Percentiles rank a stretch among this genome's conserved stretches.
These are phyloP conservation scores for Suhomyces coccinellae DNA, from an alignment of 1,139 yeast species.

Conservation along the genomic window DNA sequence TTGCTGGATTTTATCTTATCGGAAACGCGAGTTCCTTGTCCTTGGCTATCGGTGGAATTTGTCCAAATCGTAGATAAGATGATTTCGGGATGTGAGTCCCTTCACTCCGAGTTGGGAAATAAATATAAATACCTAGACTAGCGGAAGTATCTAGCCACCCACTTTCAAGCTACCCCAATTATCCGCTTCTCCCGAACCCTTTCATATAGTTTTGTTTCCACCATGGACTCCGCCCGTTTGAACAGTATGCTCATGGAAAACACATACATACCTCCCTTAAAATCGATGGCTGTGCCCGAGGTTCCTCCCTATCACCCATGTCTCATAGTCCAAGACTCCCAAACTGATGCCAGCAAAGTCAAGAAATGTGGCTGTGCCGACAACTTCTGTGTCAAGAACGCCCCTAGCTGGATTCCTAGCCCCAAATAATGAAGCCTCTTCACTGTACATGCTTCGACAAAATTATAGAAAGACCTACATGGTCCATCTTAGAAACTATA, in stretches of 20 bases:
- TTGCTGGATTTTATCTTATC: slow-evolving; percentile 2
- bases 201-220: not conserved
- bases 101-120: not conserved
- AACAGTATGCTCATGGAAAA: slow-evolving; percentile 25
- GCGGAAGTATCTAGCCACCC: not conserved
- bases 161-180: not conserved
- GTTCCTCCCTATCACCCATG: slow-evolving; percentile 48
- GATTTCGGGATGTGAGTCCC: not conserved
- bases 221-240: slow-evolving; percentile 37
- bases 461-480: not conserved
- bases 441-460: not conserved
- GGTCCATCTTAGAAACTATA: too few relatives aligned
- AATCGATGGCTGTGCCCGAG: slow-evolving; percentile 12
- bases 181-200: not conserved
- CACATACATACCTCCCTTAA: slow-evolving; percentile 37
- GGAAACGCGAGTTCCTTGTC: not conserved
- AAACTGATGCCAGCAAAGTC: slow-evolving; percentile 39
- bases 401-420: slow-evolving; percentile 45
- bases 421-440: slow-evolving; percentile 12
- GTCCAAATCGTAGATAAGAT: not conserved
- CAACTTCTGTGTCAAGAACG: slow-evolving; percentile 43
- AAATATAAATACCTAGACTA: not conserved
- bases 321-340: slow-evolving; percentile 45
- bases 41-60: slow-evolving; percentile 2
- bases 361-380: slow-evolving; percentile 50